phyloP scores from a whole-genome alignment of 164 flowering plant genomes.

The Macadamia tetraphylla region DNA sequence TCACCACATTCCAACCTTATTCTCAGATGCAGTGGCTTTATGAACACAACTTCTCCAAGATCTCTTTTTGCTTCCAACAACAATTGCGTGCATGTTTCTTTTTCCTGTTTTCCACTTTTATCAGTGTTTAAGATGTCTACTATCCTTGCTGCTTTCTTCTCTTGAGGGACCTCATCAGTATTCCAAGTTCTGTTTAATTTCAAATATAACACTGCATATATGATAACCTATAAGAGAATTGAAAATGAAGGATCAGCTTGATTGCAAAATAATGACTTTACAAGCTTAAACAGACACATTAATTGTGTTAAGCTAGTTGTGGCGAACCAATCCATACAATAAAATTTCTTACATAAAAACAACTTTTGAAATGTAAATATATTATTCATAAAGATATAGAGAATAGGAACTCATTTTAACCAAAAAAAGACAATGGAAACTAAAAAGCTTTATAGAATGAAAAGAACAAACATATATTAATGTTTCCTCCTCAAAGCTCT shows the following conservation, averaged over 20 bases:
- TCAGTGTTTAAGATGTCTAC: slow-evolving; percentile 34
- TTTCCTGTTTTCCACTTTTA: slow-evolving; percentile 14
- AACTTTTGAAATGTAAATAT: too few species aligned
- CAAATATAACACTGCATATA: slow-evolving; percentile 45
- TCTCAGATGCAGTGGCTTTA: slow-evolving; percentile 60
- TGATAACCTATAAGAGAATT: slow-evolving; percentile 47
- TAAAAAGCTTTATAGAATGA: too few species aligned
- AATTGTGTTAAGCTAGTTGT: background rate
- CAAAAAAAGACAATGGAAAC: too few species aligned
- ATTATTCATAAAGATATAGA: too few species aligned
- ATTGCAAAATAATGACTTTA: background rate
- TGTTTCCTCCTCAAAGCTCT: too few species aligned
- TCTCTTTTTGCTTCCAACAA: slow-evolving; percentile 39
- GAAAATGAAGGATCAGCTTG: background rate
- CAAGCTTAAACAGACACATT: background rate
- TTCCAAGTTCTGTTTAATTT: slow-evolving; percentile 31
- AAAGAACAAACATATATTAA: too few species aligned
- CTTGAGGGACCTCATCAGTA: slow-evolving; percentile 10
- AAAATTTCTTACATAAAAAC: too few species aligned
- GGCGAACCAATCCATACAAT: too few species aligned
- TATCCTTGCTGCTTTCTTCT: slow-evolving; percentile 38
- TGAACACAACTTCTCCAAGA: slow-evolving; percentile 47
- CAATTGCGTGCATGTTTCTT: slow-evolving; percentile 29
- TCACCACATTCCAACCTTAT: slow-evolving; percentile 36
- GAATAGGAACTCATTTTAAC: too few species aligned